phyloP scores from a whole-genome alignment of 108 stramenopile species.

The Cyclostephanos tholiformis region DNA sequence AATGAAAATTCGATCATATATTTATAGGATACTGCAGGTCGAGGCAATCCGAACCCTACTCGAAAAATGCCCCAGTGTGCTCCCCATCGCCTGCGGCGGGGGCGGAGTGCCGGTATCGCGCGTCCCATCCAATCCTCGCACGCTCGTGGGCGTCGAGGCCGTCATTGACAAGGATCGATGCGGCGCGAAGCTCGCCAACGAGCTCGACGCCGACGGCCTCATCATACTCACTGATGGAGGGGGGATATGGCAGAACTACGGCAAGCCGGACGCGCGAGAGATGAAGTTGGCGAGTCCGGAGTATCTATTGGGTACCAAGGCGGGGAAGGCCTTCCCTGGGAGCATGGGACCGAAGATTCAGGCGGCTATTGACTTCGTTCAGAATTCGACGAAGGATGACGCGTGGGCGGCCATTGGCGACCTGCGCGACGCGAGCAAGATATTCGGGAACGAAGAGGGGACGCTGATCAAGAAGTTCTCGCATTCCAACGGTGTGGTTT shows the following conservation, averaged over 20 bases:
- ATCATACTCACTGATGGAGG: conserved; percentile 87
- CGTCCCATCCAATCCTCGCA: conserved; percentile 66
- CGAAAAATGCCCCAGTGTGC: conserved; percentile 47
- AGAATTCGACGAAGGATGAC: conserved; percentile 45
- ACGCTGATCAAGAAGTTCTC: conserved; percentile 63
- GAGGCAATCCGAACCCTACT: conserved; percentile 69
- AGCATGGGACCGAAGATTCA: conserved; percentile 83
- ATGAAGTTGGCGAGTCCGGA: conserved; percentile 75
- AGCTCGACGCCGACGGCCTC: conserved; percentile 77
- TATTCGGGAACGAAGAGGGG: conserved; percentile 67
- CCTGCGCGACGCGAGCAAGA: conserved; percentile 74
- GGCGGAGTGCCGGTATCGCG: conserved; percentile 81
- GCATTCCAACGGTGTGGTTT: conserved; percentile 59
- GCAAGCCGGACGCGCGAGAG: conserved; percentile 76
- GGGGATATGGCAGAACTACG: conserved; percentile 82
- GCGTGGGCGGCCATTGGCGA: conserved; percentile 83
- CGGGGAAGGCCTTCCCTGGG: conserved; percentile 58
- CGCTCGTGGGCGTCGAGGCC: conserved; percentile 78
- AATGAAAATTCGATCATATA: too few species aligned
- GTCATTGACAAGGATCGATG: conserved; percentile 82
- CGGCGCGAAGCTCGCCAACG: conserved; percentile 66
- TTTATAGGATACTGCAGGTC: conserved; percentile 75
- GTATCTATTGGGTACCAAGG: conserved; percentile 68
- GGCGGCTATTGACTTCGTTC: conserved; percentile 80
- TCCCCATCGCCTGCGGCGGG: conserved; percentile 86